These are phyloP conservation scores for Cladophialophora yegresii DNA, from an alignment of 2,329 filamentous ascomycete species.

Conservation along the genomic window DNA sequence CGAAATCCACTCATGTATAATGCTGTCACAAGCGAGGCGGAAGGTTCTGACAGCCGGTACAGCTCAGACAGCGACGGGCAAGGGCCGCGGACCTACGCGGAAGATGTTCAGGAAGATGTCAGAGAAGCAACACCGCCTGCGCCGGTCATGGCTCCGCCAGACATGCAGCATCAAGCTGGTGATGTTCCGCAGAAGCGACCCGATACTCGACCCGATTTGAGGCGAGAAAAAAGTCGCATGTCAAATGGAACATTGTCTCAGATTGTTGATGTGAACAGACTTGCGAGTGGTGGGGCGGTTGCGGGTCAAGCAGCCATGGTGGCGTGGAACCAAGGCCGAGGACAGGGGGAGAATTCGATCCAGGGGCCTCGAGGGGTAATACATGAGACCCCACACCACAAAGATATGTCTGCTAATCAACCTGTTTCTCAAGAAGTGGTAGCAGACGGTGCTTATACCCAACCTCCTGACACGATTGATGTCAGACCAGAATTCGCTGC, in stretches of 20 bases:
- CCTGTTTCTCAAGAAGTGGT: conserved; percentile 35
- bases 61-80: conserved; percentile 47
- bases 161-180: conserved; percentile 74
- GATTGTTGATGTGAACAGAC: conserved; percentile 68
- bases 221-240: conserved; percentile 78
- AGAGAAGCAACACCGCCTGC: conserved; percentile 64
- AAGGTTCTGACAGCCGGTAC: conserved; percentile 41
- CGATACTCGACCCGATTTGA: conserved; percentile 73
- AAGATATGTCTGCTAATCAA: conserved; percentile 35
- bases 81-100: conserved; percentile 28
- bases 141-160: conserved; percentile 75
- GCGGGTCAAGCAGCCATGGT: conserved; percentile 46
- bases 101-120: conserved; percentile 43
- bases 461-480: conserved; percentile 30
- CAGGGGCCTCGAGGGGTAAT: conserved; percentile 47
- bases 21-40: conserved; percentile 26
- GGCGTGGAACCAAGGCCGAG: conserved; percentile 44
- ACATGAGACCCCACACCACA: conserved; percentile 37
- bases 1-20: conserved; percentile 36
- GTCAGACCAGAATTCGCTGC: conserved; percentile 19
- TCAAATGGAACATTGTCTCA: conserved; percentile 80
- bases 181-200: conserved; percentile 69
- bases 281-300: conserved; percentile 34
- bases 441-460: conserved; percentile 34
- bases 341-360: conserved; percentile 41